Evolutionary conservation across 257 asterid genomes (phyloP).

Genomic region (Ligustrum vulgare): DNA sequence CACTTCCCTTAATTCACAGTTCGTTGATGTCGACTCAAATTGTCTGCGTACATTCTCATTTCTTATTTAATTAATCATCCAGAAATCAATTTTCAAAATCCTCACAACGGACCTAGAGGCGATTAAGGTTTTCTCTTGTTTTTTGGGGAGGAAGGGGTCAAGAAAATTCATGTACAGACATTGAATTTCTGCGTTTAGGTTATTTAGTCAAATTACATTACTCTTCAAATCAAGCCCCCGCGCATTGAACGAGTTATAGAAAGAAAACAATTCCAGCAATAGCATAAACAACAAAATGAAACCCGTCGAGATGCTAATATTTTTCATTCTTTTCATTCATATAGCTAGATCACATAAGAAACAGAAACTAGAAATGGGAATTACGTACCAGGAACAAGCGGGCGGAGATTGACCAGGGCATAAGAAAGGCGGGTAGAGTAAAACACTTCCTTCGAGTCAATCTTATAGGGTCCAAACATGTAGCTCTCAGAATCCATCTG

Average conservation of each 20-base stretch:
- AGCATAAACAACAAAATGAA: background rate
- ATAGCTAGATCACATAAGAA: background rate
- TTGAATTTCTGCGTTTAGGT: background rate
- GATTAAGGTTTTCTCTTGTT: background rate
- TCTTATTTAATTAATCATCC: background rate
- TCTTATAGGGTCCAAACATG: conserved; percentile 72
- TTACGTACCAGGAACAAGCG: conserved; percentile 72
- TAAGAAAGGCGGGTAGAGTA: conserved; percentile 67
- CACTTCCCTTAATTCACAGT: background rate
- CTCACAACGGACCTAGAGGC: background rate
- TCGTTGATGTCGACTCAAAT: background rate
- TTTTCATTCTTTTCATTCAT: background rate
- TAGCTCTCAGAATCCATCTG: conserved; percentile 66
- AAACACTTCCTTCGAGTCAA: conserved; percentile 66
- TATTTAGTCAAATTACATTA: no score
- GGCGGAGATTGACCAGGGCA: conserved; percentile 88
- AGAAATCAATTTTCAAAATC: background rate
- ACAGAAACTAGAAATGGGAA: background rate
- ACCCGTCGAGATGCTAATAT: background rate
- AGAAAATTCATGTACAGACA: background rate
- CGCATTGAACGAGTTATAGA: background rate
- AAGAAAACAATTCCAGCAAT: background rate
- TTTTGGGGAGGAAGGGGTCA: background rate
- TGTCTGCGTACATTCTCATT: background rate
- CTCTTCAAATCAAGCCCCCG: background rate